Evolutionary conservation across 1,284 basidiomycete genomes (phyloP).

Genomic region (Boletus sp.): DNA sequence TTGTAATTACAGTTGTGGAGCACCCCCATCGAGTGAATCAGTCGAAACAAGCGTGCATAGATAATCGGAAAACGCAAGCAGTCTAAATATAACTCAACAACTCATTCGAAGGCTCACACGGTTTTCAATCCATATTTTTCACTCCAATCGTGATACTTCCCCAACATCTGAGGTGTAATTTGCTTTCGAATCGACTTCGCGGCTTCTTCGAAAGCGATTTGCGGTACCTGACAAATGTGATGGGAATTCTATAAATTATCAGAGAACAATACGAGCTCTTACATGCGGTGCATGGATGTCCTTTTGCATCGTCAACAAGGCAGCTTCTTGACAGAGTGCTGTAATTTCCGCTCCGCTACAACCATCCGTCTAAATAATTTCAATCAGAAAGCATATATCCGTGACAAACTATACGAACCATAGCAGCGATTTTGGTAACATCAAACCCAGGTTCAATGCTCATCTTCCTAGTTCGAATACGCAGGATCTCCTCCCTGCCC

Average conservation of each 20-base stretch:
- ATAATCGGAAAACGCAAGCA: not conserved
- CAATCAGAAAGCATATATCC: slow-evolving; percentile 4
- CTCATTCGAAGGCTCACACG: slow-evolving; percentile 2
- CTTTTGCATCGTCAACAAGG: slow-evolving; percentile 79
- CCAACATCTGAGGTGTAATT: slow-evolving; percentile 82
- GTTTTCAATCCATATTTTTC: slow-evolving; percentile 35
- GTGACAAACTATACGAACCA: slow-evolving; percentile 50
- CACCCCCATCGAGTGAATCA: not conserved
- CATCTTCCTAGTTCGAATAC: slow-evolving; percentile 79
- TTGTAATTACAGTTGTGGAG: not conserved
- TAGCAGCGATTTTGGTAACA: slow-evolving; percentile 64
- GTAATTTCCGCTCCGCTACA: slow-evolving; percentile 97
- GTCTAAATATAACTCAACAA: not conserved
- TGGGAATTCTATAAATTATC: not conserved
- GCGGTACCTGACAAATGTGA: slow-evolving; percentile 59
- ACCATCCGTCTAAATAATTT: slow-evolving; percentile 70
- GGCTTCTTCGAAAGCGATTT: slow-evolving; percentile 73
- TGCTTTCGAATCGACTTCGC: slow-evolving; percentile 74
- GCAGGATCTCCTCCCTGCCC: slow-evolving; percentile 83
- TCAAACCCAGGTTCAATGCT: slow-evolving; percentile 72
- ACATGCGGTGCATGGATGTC: slow-evolving; percentile 79
- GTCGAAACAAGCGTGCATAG: not conserved
- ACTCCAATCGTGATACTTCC: slow-evolving; percentile 68
- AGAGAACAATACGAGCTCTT: slow-evolving; percentile 27
- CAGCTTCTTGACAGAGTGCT: slow-evolving; percentile 95